These are phyloP conservation scores for Gaillardinia entomophila DNA, from an alignment of 805 yeast species.

Conservation along the genomic window DNA sequence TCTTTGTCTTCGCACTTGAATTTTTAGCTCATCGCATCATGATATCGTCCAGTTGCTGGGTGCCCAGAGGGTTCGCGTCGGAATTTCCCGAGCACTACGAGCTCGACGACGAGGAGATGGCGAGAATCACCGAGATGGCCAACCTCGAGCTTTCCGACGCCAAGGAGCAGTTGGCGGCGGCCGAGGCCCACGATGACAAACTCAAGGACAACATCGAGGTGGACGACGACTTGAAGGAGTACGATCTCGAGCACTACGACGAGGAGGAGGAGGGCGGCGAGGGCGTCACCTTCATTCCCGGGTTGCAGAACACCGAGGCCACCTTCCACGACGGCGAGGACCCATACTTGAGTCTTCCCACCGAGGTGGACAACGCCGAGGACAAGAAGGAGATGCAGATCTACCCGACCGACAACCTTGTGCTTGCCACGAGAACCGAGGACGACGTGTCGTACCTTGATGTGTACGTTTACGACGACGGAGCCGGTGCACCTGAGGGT, in stretches of 20 bases:
- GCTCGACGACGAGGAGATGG: conserved; percentile 88
- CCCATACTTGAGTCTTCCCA: conserved; percentile 58
- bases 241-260: conserved; percentile 81
- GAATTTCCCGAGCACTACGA: conserved; percentile 90
- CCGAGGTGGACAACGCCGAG: conserved; percentile 59
- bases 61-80: conserved; percentile 90
- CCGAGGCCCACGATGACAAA: conserved; percentile 19
- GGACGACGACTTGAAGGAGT: conserved; percentile 86
- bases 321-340: conserved; percentile 47
- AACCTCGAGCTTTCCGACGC: conserved; percentile 77
- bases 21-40: conserved; percentile 26
- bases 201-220: conserved; percentile 51
- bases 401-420: conserved; percentile 83
- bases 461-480: conserved; percentile 91
- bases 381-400: conserved; percentile 82
- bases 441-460: conserved; percentile 91
- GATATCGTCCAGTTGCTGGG: conserved; percentile 94
- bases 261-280: conserved; percentile 55
- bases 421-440: conserved; percentile 90
- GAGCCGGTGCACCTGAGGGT: conserved; percentile 75
- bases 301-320: conserved; percentile 54
- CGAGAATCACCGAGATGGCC: conserved; percentile 80
- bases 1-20: no score
- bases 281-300: conserved; percentile 64
- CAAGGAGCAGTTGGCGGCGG: conserved; percentile 52